Base-by-base conservation (phyloP, 2,329 filamentous ascomycete species). In the Trichoderma sp. region DNA sequence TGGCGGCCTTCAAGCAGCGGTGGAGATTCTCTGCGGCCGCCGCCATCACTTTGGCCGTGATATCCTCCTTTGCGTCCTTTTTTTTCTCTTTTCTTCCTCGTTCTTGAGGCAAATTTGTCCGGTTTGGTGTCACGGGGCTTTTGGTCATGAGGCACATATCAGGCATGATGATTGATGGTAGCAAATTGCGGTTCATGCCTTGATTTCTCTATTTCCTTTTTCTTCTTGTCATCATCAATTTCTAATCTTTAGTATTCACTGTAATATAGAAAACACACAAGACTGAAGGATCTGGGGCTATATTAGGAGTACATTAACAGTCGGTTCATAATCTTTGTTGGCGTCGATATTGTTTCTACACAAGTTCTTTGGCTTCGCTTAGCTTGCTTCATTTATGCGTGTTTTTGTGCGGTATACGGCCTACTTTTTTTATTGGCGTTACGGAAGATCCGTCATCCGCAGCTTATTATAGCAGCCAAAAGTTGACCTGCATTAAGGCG, bases 1-100 rank as follows among this genome's bases (percentile, higher is more conserved):
- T 75, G 73, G 72, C 72, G 77, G n/a, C 77, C 77, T 29, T 74
- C 35, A 1, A 70, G 69, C 69, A 70, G 69, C 24, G 65, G 69
- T 14, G 69, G 58, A n/a, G 64, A 68, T 19, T 59, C 65, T 49
- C 56, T 68, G 47, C 68, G 29, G n/a, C 63, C 53, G 19, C 60
- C 65, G 7, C 60, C 65, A 5, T 29, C 66, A 19, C 64, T 67
- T 68, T 68, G 64, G 62, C 52, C 29, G 0, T 65, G 52, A 65
- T 57, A 27, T 31, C 3, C 5, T 24, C 31, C 14, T 49, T 31
- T 29, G 19, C 5, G n/a, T 29, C n/a, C 10, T 11, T 60, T 59
- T 8, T 35, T 60, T 43, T 37, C 8, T 1, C 14, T 1, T 13
- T 43, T 40, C 7, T 19, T 35, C 24, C 3, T 58, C 35, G 6